A percentile compares a stretch with the other conserved stretches of the same genome.
These are phyloP conservation scores for Sugiyamaella sp. DNA, from an alignment of 1,139 yeast genomes.

Conservation along the genomic window DNA sequence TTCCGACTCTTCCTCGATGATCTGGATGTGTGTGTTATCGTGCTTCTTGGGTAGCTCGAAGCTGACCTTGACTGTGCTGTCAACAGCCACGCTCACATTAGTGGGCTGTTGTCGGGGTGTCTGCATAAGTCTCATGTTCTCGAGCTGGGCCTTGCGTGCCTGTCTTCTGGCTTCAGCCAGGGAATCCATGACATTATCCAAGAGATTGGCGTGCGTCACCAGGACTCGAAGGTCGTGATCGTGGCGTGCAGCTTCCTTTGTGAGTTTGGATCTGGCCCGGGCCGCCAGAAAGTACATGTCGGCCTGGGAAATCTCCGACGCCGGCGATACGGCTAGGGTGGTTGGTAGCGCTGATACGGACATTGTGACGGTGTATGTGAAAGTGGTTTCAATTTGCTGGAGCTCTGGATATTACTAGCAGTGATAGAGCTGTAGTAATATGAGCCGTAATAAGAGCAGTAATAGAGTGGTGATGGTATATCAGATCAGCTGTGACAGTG, in stretches of 20 bases:
- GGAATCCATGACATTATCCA: conserved; percentile 66
- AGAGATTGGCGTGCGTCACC: conserved; percentile 75
- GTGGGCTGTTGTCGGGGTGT: not conserved
- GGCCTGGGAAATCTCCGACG: conserved; percentile 31
- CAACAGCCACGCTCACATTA: not conserved
- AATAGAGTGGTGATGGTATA: not conserved
- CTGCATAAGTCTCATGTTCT: conserved; percentile 20
- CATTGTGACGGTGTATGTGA: conserved; percentile 1
- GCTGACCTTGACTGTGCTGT: conserved; percentile 8
- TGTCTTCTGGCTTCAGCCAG: conserved; percentile 28
- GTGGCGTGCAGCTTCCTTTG: conserved; percentile 63
- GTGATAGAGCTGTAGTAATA: not conserved
- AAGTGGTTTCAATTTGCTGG: not conserved
- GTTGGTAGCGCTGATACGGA: conserved; percentile 8
- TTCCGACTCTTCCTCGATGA: conserved; percentile 22
- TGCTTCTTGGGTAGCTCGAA: conserved; percentile 13
- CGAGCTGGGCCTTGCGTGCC: conserved; percentile 21
- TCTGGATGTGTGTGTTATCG: conserved; percentile 20
- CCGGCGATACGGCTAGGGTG: conserved; percentile 20
- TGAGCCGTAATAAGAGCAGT: not conserved
- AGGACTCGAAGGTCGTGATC: conserved; percentile 63
- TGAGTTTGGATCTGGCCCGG: conserved; percentile 67
- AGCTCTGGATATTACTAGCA: not conserved
- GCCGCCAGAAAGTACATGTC: conserved; percentile 69
- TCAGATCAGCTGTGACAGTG: not conserved